Conservation (phyloP, 208 protist species). For the Acanthamoeba royreba region DNA sequence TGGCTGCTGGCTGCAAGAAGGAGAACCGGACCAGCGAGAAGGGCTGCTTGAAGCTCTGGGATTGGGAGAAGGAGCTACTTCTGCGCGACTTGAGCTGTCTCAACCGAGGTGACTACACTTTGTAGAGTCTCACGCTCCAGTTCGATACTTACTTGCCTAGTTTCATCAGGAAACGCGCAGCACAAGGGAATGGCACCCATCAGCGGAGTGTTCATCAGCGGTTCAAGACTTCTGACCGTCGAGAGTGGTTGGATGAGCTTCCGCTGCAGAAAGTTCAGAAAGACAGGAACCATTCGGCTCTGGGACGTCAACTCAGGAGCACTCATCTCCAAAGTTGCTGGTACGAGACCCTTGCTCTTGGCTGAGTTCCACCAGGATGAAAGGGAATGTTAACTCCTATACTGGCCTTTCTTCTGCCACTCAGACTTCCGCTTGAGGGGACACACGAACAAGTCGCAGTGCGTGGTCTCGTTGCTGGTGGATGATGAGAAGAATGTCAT, state of each 20-base stretch:
- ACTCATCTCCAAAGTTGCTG: neutral
- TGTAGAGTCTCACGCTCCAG: neutral
- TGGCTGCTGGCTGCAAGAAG: neutral
- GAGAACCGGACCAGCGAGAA: neutral
- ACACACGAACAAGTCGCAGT: conserved; percentile 17
- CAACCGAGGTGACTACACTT: neutral
- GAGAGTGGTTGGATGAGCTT: conserved; percentile 13
- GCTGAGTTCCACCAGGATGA: neutral
- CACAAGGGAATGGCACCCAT: neutral
- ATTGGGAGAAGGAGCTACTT: neutral
- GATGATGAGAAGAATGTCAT: conserved; percentile 5
- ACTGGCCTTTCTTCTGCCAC: no score
- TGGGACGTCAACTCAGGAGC: neutral
- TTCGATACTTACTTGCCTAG: neutral
- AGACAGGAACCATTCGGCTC: neutral
- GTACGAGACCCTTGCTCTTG: neutral
- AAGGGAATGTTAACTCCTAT: neutral
- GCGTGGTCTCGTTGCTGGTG: neutral
- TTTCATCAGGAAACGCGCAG: neutral
- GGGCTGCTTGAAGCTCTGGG: neutral
- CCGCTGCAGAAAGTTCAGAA: neutral
- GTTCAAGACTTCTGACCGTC: neutral
- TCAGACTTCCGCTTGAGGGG: neutral
- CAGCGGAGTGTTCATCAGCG: neutral
- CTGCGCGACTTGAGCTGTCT: neutral